Conservation (phyloP, 108 stramenopile species). For the Seminavis robusta region DNA sequence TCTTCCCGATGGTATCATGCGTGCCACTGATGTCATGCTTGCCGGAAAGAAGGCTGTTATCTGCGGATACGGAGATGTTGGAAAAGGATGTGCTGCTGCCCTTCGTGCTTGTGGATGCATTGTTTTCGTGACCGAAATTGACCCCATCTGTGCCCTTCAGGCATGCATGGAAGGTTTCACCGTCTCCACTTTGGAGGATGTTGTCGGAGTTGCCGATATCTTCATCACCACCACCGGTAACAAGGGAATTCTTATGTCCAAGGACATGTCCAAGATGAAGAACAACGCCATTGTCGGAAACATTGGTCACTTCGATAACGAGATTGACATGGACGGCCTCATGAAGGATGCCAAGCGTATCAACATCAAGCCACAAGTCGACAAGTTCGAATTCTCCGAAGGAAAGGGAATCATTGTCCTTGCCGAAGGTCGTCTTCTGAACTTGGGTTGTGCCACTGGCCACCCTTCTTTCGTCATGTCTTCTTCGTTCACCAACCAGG, state of each 20-base stretch:
- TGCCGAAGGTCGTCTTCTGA: conserved; percentile 99
- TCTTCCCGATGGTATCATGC: conserved; percentile 99
- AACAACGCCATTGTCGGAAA: conserved; percentile 99
- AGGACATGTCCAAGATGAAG: conserved; percentile 98
- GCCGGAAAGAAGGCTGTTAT: conserved; percentile 99
- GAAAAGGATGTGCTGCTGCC: conserved; percentile 99
- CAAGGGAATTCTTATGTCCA: conserved; percentile 98
- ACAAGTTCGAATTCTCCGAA: conserved; percentile 94
- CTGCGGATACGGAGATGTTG: conserved; percentile 99
- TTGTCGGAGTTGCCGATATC: conserved; percentile 89
- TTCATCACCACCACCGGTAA: conserved; percentile 99
- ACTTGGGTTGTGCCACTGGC: conserved; percentile 99
- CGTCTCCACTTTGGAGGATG: conserved; percentile 88
- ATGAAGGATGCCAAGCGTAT: conserved; percentile 85
- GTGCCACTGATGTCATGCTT: conserved; percentile 99
- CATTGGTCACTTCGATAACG: conserved; percentile 99
- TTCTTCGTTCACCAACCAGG: conserved; percentile 99
- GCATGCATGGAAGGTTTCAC: conserved; percentile 99
- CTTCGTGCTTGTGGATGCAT: conserved; percentile 98
- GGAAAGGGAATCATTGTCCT: conserved; percentile 95
- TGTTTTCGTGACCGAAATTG: conserved; percentile 98
- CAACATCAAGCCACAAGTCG: conserved; percentile 99
- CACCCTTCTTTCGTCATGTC: conserved; percentile 99
- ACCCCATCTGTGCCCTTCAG: conserved; percentile 99
- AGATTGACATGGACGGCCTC: conserved; percentile 98